These are phyloP conservation scores for Neofusicoccum ribis DNA, from an alignment of 2,329 filamentous ascomycete genomes.

Conservation along the genomic window DNA sequence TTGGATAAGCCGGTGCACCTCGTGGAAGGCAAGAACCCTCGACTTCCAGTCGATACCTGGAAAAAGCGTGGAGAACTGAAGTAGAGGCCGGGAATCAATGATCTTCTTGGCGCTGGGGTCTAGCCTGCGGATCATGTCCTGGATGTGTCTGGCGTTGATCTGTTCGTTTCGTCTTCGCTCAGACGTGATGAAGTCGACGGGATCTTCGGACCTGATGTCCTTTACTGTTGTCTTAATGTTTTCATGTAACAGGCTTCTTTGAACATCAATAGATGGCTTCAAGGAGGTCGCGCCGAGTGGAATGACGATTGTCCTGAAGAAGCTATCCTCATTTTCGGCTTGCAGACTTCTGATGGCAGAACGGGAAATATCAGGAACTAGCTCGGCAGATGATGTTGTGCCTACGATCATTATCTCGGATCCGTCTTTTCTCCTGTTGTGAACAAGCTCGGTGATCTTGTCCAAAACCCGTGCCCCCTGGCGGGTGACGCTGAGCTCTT, in stretches of 20 bases:
- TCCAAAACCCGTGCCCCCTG: constrained; percentile 70
- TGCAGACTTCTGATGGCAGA: constrained; percentile 50
- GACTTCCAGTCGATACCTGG: not conserved
- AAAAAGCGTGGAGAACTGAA: not conserved
- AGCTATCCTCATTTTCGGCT: constrained; percentile 35
- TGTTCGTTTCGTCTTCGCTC: constrained; percentile 32
- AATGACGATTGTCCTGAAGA: constrained; percentile 36
- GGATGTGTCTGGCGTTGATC: constrained; percentile 66
- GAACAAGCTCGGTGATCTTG: constrained; percentile 69
- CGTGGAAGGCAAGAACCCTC: constrained; percentile 59
- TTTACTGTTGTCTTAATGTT: constrained; percentile 34
- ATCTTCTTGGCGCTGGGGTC: constrained; percentile 33
- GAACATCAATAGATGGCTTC: constrained; percentile 5
- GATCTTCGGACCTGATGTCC: constrained; percentile 22
- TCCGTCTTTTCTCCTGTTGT: constrained; percentile 70
- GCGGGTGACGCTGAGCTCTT: constrained; percentile 69
- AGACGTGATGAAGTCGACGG: not conserved
- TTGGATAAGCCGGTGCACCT: constrained; percentile 61
- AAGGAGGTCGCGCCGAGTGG: not conserved
- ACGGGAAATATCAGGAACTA: constrained; percentile 44
- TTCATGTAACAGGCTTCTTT: not conserved
- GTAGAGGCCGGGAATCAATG: not conserved
- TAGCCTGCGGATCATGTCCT: constrained; percentile 59
- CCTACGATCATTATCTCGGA: constrained; percentile 75
- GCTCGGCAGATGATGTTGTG: constrained; percentile 63